Percentiles rank a stretch among this genome's conserved stretches.
Conservation (phyloP, 352 stramenopile genomes). For the Pythium inflatum region DNA sequence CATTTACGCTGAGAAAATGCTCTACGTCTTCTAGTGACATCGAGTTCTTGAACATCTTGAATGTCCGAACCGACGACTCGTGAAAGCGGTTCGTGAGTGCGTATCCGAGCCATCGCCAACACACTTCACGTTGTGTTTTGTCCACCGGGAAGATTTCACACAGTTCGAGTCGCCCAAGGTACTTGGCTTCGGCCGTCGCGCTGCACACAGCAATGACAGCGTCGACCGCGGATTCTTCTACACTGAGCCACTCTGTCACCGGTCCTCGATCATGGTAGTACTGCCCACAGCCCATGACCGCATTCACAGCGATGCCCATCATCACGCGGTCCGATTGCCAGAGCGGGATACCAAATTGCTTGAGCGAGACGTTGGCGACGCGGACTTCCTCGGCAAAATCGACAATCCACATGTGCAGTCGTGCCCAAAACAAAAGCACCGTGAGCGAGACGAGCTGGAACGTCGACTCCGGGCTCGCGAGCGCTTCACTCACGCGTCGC, state of each 20-base stretch:
- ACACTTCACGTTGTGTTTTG: not conserved
- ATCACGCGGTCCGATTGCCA: not conserved
- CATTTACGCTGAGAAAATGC: not conserved
- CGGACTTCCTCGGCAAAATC: not conserved
- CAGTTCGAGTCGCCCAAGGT: not conserved
- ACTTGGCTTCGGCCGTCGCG: not conserved
- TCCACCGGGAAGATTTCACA: not conserved
- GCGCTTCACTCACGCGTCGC: no score
- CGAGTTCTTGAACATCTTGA: not conserved
- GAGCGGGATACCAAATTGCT: not conserved
- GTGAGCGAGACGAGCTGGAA: not conserved
- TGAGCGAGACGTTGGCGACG: not conserved
- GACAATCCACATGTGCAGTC: not conserved
- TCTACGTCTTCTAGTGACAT: not conserved
- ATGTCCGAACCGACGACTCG: not conserved
- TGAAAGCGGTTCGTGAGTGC: not conserved
- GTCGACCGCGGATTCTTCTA: not conserved
- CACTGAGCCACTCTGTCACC: not conserved
- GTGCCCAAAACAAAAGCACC: not conserved
- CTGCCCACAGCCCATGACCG: not conserved
- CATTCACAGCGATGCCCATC: not conserved
- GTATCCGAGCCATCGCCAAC: conserved; percentile 15
- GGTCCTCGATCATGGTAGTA: not conserved
- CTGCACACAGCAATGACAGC: not conserved
- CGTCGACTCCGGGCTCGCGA: not conserved